A percentile compares a stretch with the other conserved stretches of the same genome.
phyloP scores from a whole-genome alignment of 208 protist species.

The Crithidia brevicula region DNA sequence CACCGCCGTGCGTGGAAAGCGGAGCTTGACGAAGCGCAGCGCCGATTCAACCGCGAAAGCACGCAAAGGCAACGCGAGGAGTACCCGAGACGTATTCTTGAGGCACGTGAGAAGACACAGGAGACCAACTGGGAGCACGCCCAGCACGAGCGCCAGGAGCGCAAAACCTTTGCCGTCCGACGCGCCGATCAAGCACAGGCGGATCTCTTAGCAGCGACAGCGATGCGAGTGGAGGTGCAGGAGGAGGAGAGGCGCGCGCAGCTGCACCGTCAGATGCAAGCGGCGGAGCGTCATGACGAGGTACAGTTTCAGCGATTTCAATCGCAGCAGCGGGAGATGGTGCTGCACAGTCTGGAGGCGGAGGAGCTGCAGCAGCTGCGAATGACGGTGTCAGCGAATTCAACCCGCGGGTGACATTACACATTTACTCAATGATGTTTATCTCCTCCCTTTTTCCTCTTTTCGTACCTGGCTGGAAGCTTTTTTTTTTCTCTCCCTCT shows the following conservation, averaged over 20 bases:
- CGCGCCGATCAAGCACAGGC: constrained; percentile 21
- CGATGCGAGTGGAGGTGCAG: constrained; percentile 21
- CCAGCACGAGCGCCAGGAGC: constrained; percentile 33
- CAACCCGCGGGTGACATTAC: constrained; percentile 4
- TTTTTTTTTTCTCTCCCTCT: no score
- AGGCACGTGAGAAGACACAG: constrained; percentile 32
- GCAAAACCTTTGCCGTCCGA: constrained; percentile 17
- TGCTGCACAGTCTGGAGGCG: constrained; percentile 31
- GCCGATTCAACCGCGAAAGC: constrained; percentile 33
- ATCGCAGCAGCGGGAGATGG: constrained; percentile 32
- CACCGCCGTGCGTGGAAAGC: constrained; percentile 47
- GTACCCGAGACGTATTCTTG: constrained; percentile 24
- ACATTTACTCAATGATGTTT: neutral
- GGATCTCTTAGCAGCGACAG: constrained; percentile 28
- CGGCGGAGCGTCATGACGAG: constrained; percentile 16
- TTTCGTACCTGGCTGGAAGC: no score
- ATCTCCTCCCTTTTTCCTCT: neutral
- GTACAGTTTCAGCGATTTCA: constrained; percentile 32
- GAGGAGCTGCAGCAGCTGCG: constrained; percentile 43
- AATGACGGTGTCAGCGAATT: constrained; percentile 24
- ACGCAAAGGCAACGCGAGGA: constrained; percentile 33
- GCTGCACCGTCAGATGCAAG: constrained; percentile 23
- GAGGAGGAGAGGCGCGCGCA: constrained; percentile 37
- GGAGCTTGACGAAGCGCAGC: constrained; percentile 33
- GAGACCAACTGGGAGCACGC: constrained; percentile 25